These are phyloP conservation scores for Lagenaria siceraria DNA, from an alignment of 306 rosid species.

Conservation along the genomic window DNA sequence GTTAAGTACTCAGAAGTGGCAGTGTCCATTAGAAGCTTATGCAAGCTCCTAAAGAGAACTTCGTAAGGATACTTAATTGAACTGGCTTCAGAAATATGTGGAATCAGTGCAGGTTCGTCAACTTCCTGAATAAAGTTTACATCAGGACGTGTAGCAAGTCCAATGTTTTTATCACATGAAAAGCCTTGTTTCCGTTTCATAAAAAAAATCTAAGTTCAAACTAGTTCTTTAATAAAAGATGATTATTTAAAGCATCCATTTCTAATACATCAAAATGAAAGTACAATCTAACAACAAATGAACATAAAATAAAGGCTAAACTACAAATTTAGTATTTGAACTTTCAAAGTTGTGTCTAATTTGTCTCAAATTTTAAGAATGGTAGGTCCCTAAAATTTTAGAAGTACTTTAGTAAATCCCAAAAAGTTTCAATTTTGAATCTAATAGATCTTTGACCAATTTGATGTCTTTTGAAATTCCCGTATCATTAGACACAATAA, in stretches of 20 bases:
- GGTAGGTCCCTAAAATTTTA: not conserved
- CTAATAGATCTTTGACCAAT: not conserved
- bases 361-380: not conserved
- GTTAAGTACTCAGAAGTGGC: conserved; percentile 78
- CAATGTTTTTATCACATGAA: too few relatives aligned
- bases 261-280: not conserved
- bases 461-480: not conserved
- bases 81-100: conserved; percentile 90
- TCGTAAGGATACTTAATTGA: conserved; percentile 73
- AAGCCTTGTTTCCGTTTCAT: too few relatives aligned
- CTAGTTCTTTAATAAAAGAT: not conserved
- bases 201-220: too few relatives aligned
- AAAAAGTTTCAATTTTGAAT: not conserved
- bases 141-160: not conserved
- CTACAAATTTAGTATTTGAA: too few relatives aligned
- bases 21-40: conserved; percentile 82
- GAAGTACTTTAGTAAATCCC: not conserved
- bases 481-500: not conserved
- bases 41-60: conserved; percentile 84
- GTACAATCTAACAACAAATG: not conserved
- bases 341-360: not conserved
- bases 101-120: conserved; percentile 82
- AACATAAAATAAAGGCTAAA: not conserved
- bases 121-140: conserved; percentile 44
- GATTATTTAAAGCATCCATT: not conserved